Evolutionary conservation across 2,329 filamentous ascomycete species (phyloP).

Genomic region (Chrysosporium queenslandicum): DNA sequence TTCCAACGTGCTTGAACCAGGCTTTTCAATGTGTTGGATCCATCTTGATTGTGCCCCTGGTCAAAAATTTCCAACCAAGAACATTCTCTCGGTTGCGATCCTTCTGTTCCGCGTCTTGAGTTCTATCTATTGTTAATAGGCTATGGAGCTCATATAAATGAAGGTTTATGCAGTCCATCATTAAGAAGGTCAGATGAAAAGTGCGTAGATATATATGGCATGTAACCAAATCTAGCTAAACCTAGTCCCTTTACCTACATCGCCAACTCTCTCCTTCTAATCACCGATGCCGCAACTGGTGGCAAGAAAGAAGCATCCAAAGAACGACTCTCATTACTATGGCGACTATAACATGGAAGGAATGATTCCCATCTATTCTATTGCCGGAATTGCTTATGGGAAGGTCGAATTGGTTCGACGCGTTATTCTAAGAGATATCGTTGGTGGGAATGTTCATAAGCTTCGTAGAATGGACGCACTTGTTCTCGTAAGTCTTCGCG

Average conservation of each 20-base stretch:
- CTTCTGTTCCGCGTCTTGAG: background rate
- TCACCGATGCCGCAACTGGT: slow-evolving; percentile 6
- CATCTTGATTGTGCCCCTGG: slow-evolving; percentile 8
- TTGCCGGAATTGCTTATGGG: slow-evolving; percentile 3
- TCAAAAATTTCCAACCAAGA: slow-evolving; percentile 6
- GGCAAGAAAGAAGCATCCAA: slow-evolving; percentile 7
- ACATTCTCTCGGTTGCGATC: slow-evolving; percentile 3
- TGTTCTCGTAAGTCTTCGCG: background rate
- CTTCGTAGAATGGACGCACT: slow-evolving; percentile 7
- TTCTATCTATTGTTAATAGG: no score
- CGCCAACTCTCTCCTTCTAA: slow-evolving; percentile 5
- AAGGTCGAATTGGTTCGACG: slow-evolving; percentile 9
- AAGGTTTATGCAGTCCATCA: no score
- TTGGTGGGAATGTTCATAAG: slow-evolving; percentile 1
- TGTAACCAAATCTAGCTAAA: no score
- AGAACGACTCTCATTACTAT: slow-evolving; percentile 10
- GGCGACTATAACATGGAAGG: slow-evolving; percentile 5
- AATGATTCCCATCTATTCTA: slow-evolving; percentile 5
- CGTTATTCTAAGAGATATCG: slow-evolving; percentile 5
- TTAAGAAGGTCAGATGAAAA: no score
- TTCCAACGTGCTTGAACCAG: slow-evolving; percentile 6
- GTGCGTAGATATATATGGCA: no score
- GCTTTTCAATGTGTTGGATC: slow-evolving; percentile 9
- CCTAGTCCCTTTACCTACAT: no score
- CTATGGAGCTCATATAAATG: no score